Evolutionary conservation across 2,329 filamentous ascomycete genomes (phyloP), one percentile per base, ranked within the genome.

Genomic region (Trichoderma sp.): DNA sequence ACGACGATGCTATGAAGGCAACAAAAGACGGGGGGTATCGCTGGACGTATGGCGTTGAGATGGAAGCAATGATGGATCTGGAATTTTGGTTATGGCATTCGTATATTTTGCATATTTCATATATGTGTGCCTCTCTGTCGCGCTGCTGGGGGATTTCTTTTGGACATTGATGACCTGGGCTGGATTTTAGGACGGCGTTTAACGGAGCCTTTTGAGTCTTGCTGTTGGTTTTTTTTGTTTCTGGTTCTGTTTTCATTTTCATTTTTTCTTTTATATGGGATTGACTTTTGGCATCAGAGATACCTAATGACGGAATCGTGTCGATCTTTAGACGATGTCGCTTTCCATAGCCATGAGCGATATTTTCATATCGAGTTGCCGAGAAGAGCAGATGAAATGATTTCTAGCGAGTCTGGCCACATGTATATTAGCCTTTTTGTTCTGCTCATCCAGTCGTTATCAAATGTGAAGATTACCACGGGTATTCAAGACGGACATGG

Each of bases 1-100:
- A 10, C n/a, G 32, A 22, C 7, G 34, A 52, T 13, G 48, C 17
- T 22, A 42, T 52, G 19, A 53, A 22, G 37, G 13, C 56, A 60
- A 64, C 39, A 59, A 50, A 48, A 57, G n/a, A 64, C 27, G 25
- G 39, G 15, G 27, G 53, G 56, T 34, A 45, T n/a, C n/a, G 61
- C 50, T 56, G 65, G 45, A 63, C 50, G 25, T 39, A 29, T 34
- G 67, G 67, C 67, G 60, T 68, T 68, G 56, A 45, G 27, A 39
- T 17, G 22, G 54, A 52, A 34, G 35, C 58, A 29, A 22, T 50
- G 48, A 35, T 66, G 50, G 53, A 48, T 5, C 42, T 12, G 42
- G 53, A 13, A 57, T 39, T 57, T 52, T 29, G 29, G n/a, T 32
- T 32, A 52, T 64, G 25, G 32, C 29, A 13, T 34, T 13, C n/a